phyloP scores from a whole-genome alignment of 2,329 filamentous ascomycete genomes.

The Emergomyces pasteurianus region DNA sequence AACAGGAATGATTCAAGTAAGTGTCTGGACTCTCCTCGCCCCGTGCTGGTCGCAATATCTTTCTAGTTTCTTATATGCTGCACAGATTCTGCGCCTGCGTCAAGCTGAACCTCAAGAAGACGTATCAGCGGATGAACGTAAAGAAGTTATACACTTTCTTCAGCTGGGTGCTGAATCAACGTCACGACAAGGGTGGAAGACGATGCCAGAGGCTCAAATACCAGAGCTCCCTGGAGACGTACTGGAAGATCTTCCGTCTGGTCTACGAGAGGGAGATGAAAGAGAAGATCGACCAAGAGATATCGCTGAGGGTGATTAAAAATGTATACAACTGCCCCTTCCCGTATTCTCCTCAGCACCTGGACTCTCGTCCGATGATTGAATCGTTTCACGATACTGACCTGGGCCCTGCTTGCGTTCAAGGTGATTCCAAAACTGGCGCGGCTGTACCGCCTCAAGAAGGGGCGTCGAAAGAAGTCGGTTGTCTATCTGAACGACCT shows the following conservation, averaged over 20 bases:
- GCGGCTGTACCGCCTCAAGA: neutral
- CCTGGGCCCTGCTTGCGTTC: neutral
- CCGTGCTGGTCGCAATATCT: too few species aligned
- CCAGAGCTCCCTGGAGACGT: neutral
- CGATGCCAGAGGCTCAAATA: neutral
- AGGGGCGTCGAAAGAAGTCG: neutral
- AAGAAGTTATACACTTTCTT: neutral
- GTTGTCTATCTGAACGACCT: conserved; percentile 1
- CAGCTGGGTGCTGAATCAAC: neutral
- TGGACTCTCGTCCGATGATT: neutral
- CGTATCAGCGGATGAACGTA: neutral
- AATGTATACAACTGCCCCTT: neutral
- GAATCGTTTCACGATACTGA: neutral
- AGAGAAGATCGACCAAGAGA: neutral
- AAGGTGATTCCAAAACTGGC: neutral
- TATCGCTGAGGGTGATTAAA: neutral
- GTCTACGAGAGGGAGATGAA: neutral
- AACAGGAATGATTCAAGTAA: conserved; percentile 2
- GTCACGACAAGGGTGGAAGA: neutral
- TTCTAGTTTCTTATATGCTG: neutral
- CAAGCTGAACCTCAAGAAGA: neutral
- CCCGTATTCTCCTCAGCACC: neutral
- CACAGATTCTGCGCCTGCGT: neutral
- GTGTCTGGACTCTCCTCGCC: neutral
- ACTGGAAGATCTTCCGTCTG: neutral